Evolutionary conservation across 495 filamentous ascomycete genomes (phyloP), one percentile per base, ranked within the genome.

Genomic region (Aspergillus carlsbadensis): DNA sequence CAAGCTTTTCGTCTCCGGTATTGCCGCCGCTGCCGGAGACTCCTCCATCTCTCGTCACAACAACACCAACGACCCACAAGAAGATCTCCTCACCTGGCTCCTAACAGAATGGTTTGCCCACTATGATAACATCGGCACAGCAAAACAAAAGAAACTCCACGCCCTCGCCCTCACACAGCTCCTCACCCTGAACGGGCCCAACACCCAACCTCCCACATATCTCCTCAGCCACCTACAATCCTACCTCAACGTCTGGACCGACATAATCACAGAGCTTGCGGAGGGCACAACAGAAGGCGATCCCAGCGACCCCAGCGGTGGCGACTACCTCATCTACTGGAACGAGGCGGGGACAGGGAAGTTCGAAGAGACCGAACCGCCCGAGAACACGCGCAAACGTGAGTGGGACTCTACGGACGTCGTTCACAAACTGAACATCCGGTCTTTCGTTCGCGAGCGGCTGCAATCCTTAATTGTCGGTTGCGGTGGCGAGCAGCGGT

Each of bases 41-140:
- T 45, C 42, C 6, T 45, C 42, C 2, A n/a, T 31, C 42, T 45
- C 42, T n/a, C 26, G 13, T 24, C 13, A 54, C 31, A 35, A 35
- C 26, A 31, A 44, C 0, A 68, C 72, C 29, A 58, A 63, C 8
- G 62, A 75, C n/a, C 42, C 67, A 2, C 63, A 73, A 45, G 79
- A 85, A 34, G 74, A 80, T 22, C 81, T 79, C 58, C 70, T 86
- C 39, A 67, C 73, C 15, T 96, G 91, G 92, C 76, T 98, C 26
- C 70, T 90, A 37, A 76, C 80, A 0, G 91, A 95, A 69, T 98
- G 94, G 94, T 96, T 97, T 72, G 70, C 72, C 34, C 87, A 92
- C 61, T 90, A 95, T 62, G 89, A 94, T 63, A 87, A 83, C 66
- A 91, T 95, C 68, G 85, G 82, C 37, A 84, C 91, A 67, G 75